Conservation (phyloP, 2,329 filamentous ascomycete species). For the Aspergillus jensenii region DNA sequence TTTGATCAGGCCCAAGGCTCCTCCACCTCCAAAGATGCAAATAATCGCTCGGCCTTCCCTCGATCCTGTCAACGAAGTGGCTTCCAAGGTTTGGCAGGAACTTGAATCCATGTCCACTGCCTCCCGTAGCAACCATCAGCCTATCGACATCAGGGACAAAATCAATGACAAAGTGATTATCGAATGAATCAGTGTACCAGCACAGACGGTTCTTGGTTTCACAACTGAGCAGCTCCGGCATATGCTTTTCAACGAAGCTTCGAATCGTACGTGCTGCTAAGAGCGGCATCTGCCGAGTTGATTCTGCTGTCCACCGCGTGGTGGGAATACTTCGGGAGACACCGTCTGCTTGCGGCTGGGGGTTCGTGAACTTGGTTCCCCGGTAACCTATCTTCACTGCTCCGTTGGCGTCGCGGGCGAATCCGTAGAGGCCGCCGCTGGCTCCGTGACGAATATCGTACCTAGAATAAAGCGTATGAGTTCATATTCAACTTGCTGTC, state of each 20-base stretch:
- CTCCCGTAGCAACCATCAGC: conserved; percentile 61
- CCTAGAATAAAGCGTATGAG: no score
- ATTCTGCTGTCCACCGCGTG: conserved; percentile 35
- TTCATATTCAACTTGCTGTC: no score
- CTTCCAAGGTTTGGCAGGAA: conserved; percentile 60
- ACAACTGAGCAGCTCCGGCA: conserved; percentile 44
- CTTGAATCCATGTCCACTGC: conserved; percentile 63
- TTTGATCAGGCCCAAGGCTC: no score
- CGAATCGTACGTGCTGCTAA: conserved; percentile 28
- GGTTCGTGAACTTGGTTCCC: conserved; percentile 53
- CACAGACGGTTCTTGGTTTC: conserved; percentile 50
- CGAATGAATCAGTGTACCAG: conserved; percentile 59
- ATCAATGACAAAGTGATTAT: conserved; percentile 57
- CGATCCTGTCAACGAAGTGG: conserved; percentile 54
- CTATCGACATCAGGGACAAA: conserved; percentile 52
- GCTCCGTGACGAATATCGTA: conserved; percentile 34
- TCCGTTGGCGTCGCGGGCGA: conserved; percentile 45
- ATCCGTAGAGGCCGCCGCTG: conserved; percentile 50
- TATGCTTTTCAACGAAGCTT: conserved; percentile 39
- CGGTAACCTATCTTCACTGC: conserved; percentile 54
- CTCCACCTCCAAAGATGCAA: neutral
- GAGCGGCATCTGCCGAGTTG: conserved; percentile 24
- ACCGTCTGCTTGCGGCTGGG: conserved; percentile 36
- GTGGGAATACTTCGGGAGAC: conserved; percentile 41
- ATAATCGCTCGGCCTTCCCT: conserved; percentile 26